Conservation (phyloP, 2,329 filamentous ascomycete genomes). For the Alternaria metachromatica region DNA sequence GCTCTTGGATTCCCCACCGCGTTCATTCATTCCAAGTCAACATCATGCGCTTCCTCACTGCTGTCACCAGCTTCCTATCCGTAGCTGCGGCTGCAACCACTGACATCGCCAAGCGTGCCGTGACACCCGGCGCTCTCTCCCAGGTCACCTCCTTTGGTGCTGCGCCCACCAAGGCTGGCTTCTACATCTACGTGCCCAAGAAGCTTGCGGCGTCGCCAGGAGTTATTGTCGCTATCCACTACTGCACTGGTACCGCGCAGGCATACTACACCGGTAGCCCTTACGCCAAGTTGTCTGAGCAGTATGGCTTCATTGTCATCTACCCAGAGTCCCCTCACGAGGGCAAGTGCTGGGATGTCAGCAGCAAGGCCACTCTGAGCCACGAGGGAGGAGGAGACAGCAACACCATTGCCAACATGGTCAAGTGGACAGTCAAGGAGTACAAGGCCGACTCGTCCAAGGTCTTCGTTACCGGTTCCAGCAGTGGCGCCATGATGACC, state of each 20-base stretch:
- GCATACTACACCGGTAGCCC: conserved; percentile 58
- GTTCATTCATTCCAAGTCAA: not conserved
- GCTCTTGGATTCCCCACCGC: not conserved
- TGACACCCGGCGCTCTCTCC: conserved; percentile 38
- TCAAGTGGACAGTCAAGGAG: conserved; percentile 59
- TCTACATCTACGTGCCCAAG: conserved; percentile 61
- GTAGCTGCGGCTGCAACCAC: conserved; percentile 30
- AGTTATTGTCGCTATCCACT: conserved; percentile 63
- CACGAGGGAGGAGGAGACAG: conserved; percentile 65
- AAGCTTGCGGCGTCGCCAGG: conserved; percentile 56
- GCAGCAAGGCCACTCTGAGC: conserved; percentile 60
- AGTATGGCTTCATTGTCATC: conserved; percentile 67
- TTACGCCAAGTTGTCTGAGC: conserved; percentile 61
- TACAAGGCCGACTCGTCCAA: conserved; percentile 60
- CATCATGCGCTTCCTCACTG: conserved; percentile 33
- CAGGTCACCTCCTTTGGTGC: conserved; percentile 53
- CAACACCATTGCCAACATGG: conserved; percentile 66
- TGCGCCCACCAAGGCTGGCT: conserved; percentile 54
- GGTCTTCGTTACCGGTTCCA: conserved; percentile 63
- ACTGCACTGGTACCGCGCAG: conserved; percentile 63
- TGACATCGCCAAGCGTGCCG: conserved; percentile 30
- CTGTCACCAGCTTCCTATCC: conserved; percentile 28
- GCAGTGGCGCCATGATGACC: conserved; percentile 65
- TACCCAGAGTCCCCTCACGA: conserved; percentile 62
- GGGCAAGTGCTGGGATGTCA: conserved; percentile 67